Conservation (phyloP, 495 filamentous ascomycete species). For the Daldinia loculata region DNA sequence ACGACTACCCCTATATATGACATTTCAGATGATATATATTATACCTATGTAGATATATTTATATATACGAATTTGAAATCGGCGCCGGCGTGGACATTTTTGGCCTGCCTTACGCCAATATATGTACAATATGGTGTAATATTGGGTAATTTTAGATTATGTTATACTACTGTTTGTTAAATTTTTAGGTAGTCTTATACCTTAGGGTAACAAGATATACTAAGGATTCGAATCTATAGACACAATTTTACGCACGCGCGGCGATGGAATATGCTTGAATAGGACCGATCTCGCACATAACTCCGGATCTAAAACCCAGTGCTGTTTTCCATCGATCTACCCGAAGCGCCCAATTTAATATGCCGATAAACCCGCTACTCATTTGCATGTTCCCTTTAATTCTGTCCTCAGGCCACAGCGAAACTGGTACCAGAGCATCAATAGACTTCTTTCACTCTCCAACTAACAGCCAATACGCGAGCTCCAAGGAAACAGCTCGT, state of each 20-base stretch:
- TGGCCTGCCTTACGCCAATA: background rate
- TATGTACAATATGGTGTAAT: background rate
- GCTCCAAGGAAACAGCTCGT: conserved; percentile 68
- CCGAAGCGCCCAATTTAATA: background rate
- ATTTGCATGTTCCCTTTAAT: background rate
- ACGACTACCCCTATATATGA: background rate
- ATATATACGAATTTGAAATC: background rate
- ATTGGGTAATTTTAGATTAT: background rate
- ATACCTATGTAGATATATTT: background rate
- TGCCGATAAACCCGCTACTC: background rate
- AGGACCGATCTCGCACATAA: background rate
- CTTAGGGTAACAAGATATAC: background rate
- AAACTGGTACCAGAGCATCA: conserved; percentile 28
- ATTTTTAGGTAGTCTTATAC: background rate
- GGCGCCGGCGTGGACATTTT: background rate
- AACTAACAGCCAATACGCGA: conserved; percentile 73
- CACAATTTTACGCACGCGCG: background rate
- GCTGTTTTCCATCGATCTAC: background rate
- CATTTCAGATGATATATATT: background rate
- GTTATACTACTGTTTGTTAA: background rate
- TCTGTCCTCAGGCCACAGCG: background rate
- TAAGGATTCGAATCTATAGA: background rate
- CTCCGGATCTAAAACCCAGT: background rate
- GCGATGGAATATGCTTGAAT: background rate
- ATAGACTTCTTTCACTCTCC: conserved; percentile 62